Evolutionary conservation across 176 grass and related monocot species (phyloP).

Genomic region (Oryza glumipatula): DNA sequence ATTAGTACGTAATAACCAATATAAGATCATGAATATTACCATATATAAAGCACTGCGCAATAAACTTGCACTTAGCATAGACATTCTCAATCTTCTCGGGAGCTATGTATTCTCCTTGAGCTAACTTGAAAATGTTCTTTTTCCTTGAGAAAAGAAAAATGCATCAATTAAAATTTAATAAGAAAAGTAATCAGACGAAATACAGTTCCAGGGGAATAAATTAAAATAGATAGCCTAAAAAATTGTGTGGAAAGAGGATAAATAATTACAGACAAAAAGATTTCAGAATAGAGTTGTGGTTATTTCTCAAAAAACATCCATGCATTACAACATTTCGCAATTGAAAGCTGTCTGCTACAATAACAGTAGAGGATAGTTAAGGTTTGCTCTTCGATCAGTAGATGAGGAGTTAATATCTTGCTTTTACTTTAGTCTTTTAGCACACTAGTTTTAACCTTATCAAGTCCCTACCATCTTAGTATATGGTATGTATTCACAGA

Average conservation of each 20-base stretch:
- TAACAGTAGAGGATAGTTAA: background rate
- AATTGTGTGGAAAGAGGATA: constrained; percentile 6
- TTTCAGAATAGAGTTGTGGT: constrained; percentile 3
- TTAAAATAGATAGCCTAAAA: background rate
- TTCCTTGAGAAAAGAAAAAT: constrained; percentile 60
- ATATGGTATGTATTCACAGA: background rate
- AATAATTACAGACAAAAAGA: constrained; percentile 2
- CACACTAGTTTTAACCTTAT: background rate
- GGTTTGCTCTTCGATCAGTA: background rate
- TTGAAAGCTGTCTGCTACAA: background rate
- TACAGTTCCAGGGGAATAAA: background rate
- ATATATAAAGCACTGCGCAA: constrained; percentile 92
- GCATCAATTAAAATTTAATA: constrained; percentile 29
- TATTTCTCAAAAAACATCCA: background rate
- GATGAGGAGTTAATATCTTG: background rate
- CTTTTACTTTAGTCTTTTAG: background rate
- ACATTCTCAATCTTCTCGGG: constrained; percentile 97
- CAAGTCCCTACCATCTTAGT: background rate
- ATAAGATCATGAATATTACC: constrained; percentile 54
- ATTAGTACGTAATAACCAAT: constrained; percentile 2
- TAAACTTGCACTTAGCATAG: constrained; percentile 95
- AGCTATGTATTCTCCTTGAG: constrained; percentile 97
- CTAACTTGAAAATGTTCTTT: constrained; percentile 99
- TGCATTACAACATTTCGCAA: background rate
- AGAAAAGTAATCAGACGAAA: constrained; percentile 22